phyloP scores from a whole-genome alignment of 352 stramenopile genomes.

The Pythium sp. region DNA sequence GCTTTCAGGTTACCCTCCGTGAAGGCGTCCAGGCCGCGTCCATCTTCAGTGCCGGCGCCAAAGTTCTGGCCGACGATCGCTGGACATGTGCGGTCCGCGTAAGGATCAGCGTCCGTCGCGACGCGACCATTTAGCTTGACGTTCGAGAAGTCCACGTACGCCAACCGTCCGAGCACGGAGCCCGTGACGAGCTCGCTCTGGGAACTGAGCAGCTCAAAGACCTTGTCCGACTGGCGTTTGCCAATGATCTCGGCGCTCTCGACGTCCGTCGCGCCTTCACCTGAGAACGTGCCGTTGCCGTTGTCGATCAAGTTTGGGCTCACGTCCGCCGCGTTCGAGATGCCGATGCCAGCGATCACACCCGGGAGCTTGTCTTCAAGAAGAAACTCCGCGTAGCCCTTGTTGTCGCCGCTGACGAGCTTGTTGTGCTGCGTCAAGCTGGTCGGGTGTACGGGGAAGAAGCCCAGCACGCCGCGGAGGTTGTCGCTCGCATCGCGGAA shows the following conservation, averaged over 20 bases:
- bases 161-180: conserved; percentile 26
- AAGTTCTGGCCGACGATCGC: conserved; percentile 49
- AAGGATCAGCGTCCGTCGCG: conserved; percentile 22
- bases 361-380: conserved; percentile 29
- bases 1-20: conserved; percentile 32
- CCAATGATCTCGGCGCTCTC: conserved; percentile 43
- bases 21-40: conserved; percentile 27
- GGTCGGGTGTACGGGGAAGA: conserved; percentile 76
- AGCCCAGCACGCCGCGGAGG: conserved; percentile 60
- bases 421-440: conserved; percentile 68
- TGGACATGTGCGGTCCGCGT: conserved; percentile 37
- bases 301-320: conserved; percentile 46
- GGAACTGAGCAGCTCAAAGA: conserved; percentile 24
- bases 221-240: conserved; percentile 31
- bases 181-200: conserved; percentile 25
- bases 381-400: conserved; percentile 50
- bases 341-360: conserved; percentile 32
- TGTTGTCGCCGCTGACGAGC: conserved; percentile 82
- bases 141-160: conserved; percentile 49
- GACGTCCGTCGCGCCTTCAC: conserved; percentile 29
- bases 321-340: conserved; percentile 42
- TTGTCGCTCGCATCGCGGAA: conserved; percentile 36
- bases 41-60: conserved; percentile 42
- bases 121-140: conserved; percentile 22
- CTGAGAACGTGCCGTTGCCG: conserved; percentile 37